Conservation (phyloP, 257 asterid genomes). For the Capsicum chinense region DNA sequence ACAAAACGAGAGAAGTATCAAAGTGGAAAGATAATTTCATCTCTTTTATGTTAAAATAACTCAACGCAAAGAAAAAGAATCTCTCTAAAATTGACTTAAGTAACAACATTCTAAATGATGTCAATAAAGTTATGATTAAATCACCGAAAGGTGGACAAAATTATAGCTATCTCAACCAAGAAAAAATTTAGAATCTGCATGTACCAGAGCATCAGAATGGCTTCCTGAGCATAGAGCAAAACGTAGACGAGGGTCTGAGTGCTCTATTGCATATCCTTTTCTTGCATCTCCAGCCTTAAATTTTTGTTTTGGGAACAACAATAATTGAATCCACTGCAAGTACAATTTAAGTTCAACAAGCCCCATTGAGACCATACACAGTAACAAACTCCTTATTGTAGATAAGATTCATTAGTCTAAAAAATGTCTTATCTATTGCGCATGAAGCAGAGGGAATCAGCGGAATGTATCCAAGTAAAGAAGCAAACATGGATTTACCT, state of each 20-base stretch:
- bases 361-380: not conserved
- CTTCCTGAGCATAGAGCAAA: conserved; percentile 86
- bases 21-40: not conserved
- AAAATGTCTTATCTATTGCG: not conserved
- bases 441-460: conserved; percentile 18
- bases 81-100: not conserved
- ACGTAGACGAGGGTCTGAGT: conserved; percentile 78
- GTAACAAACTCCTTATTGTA: not conserved
- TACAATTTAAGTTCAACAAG: conserved; percentile 32
- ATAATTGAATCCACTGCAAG: conserved; percentile 77
- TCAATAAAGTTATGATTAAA: not conserved
- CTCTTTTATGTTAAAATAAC: not conserved
- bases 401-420: not conserved
- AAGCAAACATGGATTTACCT: conserved; percentile 47
- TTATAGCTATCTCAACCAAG: not conserved
- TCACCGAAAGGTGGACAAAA: not conserved
- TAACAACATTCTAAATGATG: not conserved
- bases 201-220: conserved; percentile 85
- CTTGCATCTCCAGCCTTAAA: conserved; percentile 58
- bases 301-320: conserved; percentile 69
- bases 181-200: not conserved
- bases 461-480: not conserved
- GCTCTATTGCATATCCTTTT: conserved; percentile 52
- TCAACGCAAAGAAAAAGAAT: not conserved
- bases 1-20: not conserved